Percentiles rank a stretch among this genome's conserved stretches.
Conservation (phyloP, 768 basidiomycete genomes). For the Dentipellis sp. region DNA sequence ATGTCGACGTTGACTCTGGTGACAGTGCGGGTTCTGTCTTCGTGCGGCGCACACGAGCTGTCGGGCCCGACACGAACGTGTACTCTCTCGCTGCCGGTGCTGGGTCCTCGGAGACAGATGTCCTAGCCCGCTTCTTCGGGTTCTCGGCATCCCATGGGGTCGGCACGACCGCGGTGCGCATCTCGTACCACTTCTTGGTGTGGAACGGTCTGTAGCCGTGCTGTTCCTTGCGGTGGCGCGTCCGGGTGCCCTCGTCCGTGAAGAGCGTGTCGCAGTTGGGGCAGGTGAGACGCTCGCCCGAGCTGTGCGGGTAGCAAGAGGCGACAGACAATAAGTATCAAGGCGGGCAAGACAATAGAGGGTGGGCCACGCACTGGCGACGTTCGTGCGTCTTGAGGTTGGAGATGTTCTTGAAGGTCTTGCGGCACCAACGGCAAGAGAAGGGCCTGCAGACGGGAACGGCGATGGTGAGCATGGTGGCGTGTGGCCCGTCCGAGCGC, state of each 20-base stretch:
- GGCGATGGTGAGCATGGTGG: too few relatives aligned
- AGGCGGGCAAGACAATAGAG: too few relatives aligned
- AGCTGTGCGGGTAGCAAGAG: neutral
- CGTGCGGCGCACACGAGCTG: too few relatives aligned
- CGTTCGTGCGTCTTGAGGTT: neutral
- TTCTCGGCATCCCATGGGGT: neutral
- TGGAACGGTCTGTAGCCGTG: slow-evolving; percentile 1
- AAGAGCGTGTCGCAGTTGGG: neutral
- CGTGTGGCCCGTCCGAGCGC: too few relatives aligned
- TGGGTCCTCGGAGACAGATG: too few relatives aligned
- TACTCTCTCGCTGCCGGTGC: too few relatives aligned
- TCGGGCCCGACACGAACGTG: too few relatives aligned
- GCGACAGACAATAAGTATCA: neutral
- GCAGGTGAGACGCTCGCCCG: neutral
- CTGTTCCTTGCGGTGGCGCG: neutral
- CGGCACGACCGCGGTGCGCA: slow-evolving; percentile 1
- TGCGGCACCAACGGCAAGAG: too few relatives aligned
- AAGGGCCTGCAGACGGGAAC: too few relatives aligned
- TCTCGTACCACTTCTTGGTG: neutral
- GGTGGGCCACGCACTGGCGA: neutral
- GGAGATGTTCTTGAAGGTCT: neutral
- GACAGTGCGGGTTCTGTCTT: too few relatives aligned
- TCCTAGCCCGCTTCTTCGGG: too few relatives aligned
- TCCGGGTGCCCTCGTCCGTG: neutral
- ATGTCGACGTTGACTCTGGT: too few relatives aligned